Evolutionary conservation across 352 stramenopile genomes (phyloP).

Genomic region (Globisporangium orthogonon): DNA sequence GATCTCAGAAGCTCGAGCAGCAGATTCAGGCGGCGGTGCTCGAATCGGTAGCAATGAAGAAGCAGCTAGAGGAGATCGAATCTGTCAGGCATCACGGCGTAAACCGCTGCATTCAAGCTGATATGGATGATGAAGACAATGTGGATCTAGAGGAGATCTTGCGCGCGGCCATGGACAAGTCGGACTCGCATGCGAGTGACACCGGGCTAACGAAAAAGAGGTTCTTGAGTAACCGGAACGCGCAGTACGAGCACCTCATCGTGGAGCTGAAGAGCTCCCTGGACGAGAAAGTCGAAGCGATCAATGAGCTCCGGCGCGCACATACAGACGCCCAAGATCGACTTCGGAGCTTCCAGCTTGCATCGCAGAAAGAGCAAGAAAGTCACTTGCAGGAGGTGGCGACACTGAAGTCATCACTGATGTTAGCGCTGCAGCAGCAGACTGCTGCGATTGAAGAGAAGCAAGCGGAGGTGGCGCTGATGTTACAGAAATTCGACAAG

Average conservation of each 20-base stretch:
- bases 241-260: constrained; percentile 64
- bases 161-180: constrained; percentile 4
- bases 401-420: constrained; percentile 34
- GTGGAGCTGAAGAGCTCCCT: constrained; percentile 56
- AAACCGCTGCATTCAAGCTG: constrained; percentile 30
- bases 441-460: constrained; percentile 56
- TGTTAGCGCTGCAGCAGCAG: constrained; percentile 31
- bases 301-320: constrained; percentile 25
- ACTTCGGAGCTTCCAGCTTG: constrained; percentile 31
- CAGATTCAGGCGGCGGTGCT: constrained; percentile 27
- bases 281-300: constrained; percentile 30
- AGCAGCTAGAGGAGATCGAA: constrained; percentile 33
- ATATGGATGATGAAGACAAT: constrained; percentile 46
- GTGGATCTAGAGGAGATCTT: constrained; percentile 46
- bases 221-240: constrained; percentile 17
- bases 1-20: constrained; percentile 25
- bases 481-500: constrained; percentile 32
- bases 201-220: constrained; percentile 1
- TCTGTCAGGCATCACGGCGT: constrained; percentile 20
- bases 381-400: constrained; percentile 28
- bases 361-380: constrained; percentile 40
- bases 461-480: constrained; percentile 35
- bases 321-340: constrained; percentile 30
- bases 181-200: not conserved
- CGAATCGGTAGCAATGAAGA: constrained; percentile 23